Base-by-base conservation (phyloP, 768 basidiomycete genomes). In the Russula emetica region DNA sequence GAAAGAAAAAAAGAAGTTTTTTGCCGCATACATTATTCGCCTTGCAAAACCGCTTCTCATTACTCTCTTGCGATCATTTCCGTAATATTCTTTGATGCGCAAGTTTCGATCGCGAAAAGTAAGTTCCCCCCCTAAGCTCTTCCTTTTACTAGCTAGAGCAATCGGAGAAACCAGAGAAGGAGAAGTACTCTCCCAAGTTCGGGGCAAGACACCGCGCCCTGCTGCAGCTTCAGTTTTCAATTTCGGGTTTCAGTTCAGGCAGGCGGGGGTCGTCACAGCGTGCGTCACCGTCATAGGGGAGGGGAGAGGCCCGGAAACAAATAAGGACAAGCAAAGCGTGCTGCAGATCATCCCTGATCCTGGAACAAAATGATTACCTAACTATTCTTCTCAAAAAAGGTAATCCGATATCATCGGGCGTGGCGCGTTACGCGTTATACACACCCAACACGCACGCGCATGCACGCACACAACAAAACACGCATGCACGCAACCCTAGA, bases 341-440 rank as follows among this genome's bases (percentile, higher is more conserved):
- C 45, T 58, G 51, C 52, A 51, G 62, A 63, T 63, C 62, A n/a
- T 24, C 61, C 51, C 44, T 45, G 58, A 59, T 22, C 28, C 32
- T n/a, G n/a, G 3, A 36, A 47, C 18, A 26, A 38, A 18, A 54
- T 58, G 11, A 54, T 59, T 63, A 47, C 52, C 32, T 59, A 59
- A 63, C 16, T 20, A 11, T 22, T 3, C 1, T 7, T n/a, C 44
- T 52, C 11, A 36, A 54, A 47, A 47, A 38, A 40, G 58, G 58
- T 55, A 64, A 64, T 59, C 63, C 63, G 63, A 60, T 36, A 28
- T 47, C 63, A 60, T 64, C 63, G 58, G 58, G 58, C 62, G 38
- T 58, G 59, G 55, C 24, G 28, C 42, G n/a, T n/a, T n/a, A n/a
- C n/a, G n/a, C n/a, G n/a, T n/a, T n/a, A n/a, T n/a, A n/a, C n/a